Base-by-base conservation (phyloP, 176 grass and related monocot genomes). In the Cenchrus fungigraminus region DNA sequence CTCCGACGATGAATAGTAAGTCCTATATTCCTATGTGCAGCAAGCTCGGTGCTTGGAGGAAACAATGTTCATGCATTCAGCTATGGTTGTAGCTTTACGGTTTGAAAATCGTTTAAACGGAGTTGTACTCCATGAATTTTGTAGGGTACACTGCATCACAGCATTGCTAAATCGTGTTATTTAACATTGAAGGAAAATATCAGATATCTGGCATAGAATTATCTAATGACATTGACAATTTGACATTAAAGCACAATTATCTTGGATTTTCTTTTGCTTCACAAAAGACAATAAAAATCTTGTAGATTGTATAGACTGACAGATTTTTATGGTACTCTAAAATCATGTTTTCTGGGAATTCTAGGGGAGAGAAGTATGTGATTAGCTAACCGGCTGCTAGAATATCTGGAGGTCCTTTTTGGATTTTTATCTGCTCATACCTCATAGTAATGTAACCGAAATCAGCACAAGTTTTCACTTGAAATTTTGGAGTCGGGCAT, bases 1-100 rank as follows among this genome's bases (percentile, higher is more conserved):
- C 58, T 88, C 84, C 20, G 91, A 92, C 1, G 71, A 75, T 84
- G 83, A 95, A 98, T 82, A 82, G 92, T 95, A 92, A 84, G 72
- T 87, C 62, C 17, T 70, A 63, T 47, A 15, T 34, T 87, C 62
- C 17, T 70, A 63, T 47, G 20, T 34, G 75, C 69, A 53, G 66
- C n/a, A 75, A 80, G 12, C 75, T 80, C 8, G 45, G 45, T 84
- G 12, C 49, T 51, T 37, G 65, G 34, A 66, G 59, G 59, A 50
- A 60, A 65, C 13, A 80, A 68, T 57, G 20, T 83, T 65, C 65
- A 49, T 59, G 68, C 32, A 8, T 83, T 87, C 25, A 44, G 59
- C 8, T 78, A 57, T 31, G 78, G 53, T 44, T 63, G 28, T 53
- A 74, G 6, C 3, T 51, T 82, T 43, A 32, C 50, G 0, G 19